Conservation (phyloP, 345 rosid species). For the Noccaea bulbosa region DNA sequence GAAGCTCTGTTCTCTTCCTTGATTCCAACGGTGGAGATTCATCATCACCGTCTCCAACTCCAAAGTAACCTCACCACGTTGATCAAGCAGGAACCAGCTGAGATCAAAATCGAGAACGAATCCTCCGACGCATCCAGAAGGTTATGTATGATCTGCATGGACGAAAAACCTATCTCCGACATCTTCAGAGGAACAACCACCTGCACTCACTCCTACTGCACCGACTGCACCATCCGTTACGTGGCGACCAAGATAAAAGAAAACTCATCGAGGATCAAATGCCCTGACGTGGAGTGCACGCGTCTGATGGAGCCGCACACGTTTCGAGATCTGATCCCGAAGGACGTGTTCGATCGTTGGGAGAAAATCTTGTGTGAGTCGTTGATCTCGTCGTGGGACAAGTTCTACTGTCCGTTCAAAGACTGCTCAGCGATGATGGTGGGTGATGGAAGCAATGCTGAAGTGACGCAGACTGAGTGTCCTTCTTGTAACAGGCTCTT, state of each 20-base stretch:
- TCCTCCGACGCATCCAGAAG: conserved; percentile 44
- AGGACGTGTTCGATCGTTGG: conserved; percentile 58
- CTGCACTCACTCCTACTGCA: conserved; percentile 62
- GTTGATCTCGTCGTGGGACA: conserved; percentile 44
- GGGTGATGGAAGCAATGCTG: conserved; percentile 38
- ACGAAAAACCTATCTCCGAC: conserved; percentile 46
- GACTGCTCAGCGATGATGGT: conserved; percentile 68
- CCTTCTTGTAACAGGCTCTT: conserved; percentile 59
- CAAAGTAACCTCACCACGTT: background rate
- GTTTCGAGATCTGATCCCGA: conserved; percentile 51
- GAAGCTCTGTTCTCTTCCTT: conserved; percentile 51
- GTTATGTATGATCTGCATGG: conserved; percentile 63
- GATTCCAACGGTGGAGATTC: background rate
- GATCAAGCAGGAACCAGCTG: conserved; percentile 10
- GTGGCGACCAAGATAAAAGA: conserved; percentile 49
- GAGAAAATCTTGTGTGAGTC: conserved; percentile 54
- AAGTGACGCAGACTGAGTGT: conserved; percentile 62
- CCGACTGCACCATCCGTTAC: conserved; percentile 55
- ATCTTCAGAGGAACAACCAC: conserved; percentile 44
- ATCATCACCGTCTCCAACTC: conserved; percentile 2
- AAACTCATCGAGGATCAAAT: conserved; percentile 38
- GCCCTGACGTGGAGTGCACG: conserved; percentile 62
- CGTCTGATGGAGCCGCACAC: conserved; percentile 50
- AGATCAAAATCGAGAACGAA: conserved; percentile 12
- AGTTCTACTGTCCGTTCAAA: conserved; percentile 70